Evolutionary conservation across 2,329 filamentous ascomycete species (phyloP).

Genomic region (Ophiosphaerella narmari): DNA sequence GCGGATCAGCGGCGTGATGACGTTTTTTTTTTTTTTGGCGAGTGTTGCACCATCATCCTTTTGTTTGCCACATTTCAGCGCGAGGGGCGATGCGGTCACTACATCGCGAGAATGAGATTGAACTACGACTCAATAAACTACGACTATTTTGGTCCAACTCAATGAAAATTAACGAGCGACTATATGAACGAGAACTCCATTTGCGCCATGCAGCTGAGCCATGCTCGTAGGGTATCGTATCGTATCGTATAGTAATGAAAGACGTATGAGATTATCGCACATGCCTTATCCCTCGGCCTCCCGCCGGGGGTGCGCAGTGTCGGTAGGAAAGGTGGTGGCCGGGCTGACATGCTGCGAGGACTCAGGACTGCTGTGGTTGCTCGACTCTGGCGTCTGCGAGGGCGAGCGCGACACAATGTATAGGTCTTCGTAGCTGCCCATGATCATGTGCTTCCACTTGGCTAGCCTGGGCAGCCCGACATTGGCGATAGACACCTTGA

Average conservation of each 20-base stretch:
- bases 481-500: constrained; percentile 54
- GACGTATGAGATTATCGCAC: constrained; percentile 9
- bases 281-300: constrained; percentile 14
- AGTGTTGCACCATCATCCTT: neutral
- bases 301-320: constrained; percentile 31
- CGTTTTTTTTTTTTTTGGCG: neutral
- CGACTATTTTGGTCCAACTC: neutral
- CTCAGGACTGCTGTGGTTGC: constrained; percentile 46
- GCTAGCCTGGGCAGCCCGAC: constrained; percentile 51
- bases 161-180: neutral
- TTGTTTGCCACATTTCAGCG: too few relatives aligned
- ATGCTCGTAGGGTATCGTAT: constrained; percentile 33
- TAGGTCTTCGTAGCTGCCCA: constrained; percentile 54
- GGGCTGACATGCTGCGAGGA: constrained; percentile 45
- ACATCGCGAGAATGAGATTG: neutral
- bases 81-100: neutral
- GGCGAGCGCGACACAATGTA: constrained; percentile 54
- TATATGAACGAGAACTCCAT: constrained; percentile 16
- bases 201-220: constrained; percentile 21
- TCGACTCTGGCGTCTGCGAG: constrained; percentile 39
- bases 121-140: neutral
- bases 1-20: constrained; percentile 2
- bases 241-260: constrained; percentile 25
- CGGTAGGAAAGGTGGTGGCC: constrained; percentile 37
- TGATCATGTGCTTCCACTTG: constrained; percentile 53